Percentiles rank a stretch among this genome's conserved stretches.
phyloP scores from a whole-genome alignment of 1,284 basidiomycete species.

The Sutorius eximius region DNA sequence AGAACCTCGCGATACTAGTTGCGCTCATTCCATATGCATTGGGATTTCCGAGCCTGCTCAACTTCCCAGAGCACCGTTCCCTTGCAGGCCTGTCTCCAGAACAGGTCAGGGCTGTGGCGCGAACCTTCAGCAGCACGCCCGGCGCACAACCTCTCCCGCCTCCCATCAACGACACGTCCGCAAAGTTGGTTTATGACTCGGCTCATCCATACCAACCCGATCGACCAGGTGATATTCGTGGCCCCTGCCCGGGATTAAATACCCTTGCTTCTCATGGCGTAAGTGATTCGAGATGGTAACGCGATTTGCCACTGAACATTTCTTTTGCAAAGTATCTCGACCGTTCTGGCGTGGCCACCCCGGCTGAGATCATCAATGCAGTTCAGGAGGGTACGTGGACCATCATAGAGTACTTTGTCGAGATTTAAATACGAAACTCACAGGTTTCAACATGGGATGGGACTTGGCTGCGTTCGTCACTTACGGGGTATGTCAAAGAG shows the following conservation, averaged over 20 bases:
- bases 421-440: background rate
- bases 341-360: constrained; percentile 26
- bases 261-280: constrained; percentile 45
- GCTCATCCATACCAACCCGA: constrained; percentile 19
- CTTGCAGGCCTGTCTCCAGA: constrained; percentile 19
- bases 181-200: constrained; percentile 25
- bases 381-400: constrained; percentile 20
- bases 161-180: constrained; percentile 26
- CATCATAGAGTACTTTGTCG: rapidly evolving
- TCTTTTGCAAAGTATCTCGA: constrained; percentile 20
- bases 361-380: constrained; percentile 27
- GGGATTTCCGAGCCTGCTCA: constrained; percentile 12
- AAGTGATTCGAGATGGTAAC: background rate
- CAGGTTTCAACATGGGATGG: constrained; percentile 32
- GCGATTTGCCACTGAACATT: background rate
- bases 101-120: constrained; percentile 4
- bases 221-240: constrained; percentile 35
- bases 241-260: constrained; percentile 51
- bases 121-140: constrained; percentile 10
- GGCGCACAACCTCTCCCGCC: constrained; percentile 28
- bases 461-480: constrained; percentile 23
- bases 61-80: constrained; percentile 23
- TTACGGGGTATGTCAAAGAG: constrained; percentile 18
- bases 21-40: constrained; percentile 13
- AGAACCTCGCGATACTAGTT: constrained; percentile 5